A percentile compares a stretch with the other conserved stretches of the same genome.
phyloP scores from a whole-genome alignment of 129 eudicot species.

The Solidago caesia region DNA sequence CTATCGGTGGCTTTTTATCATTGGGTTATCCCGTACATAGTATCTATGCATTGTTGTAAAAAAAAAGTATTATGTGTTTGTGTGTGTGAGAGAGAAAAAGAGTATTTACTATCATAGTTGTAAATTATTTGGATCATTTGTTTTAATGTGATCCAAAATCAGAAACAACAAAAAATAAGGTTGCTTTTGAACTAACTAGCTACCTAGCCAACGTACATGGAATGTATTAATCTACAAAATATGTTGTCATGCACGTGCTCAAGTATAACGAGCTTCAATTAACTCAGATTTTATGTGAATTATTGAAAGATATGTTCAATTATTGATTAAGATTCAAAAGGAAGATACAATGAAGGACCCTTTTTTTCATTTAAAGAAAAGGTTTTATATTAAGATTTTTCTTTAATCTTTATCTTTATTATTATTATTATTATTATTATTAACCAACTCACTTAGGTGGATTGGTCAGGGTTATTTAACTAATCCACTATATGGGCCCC shows the following conservation, averaged over 20 bases:
- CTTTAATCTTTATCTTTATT: no score
- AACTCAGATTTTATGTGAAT: conserved; percentile 27
- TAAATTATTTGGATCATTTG: neutral
- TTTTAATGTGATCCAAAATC: neutral
- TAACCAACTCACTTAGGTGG: no score
- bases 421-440: no score
- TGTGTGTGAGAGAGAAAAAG: no score
- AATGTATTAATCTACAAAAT: conserved; percentile 37
- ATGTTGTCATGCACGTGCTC: conserved; percentile 57
- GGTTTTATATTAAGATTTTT: no score
- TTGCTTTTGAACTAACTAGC: neutral
- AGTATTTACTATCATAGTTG: neutral
- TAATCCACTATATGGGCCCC: no score
- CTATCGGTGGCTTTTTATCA: no score
- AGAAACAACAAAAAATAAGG: neutral
- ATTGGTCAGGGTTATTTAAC: no score
- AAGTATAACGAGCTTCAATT: conserved; percentile 33
- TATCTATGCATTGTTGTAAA: no score
- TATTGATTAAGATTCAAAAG: conserved; percentile 28
- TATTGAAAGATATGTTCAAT: conserved; percentile 22
- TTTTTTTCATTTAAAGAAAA: neutral
- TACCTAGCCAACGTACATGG: conserved; percentile 34
- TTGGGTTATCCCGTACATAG: no score
- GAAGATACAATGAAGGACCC: conserved; percentile 35
- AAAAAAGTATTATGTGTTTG: no score